These are phyloP conservation scores for Pichia norvegensis DNA, from an alignment of 1,139 yeast genomes.

Conservation along the genomic window DNA sequence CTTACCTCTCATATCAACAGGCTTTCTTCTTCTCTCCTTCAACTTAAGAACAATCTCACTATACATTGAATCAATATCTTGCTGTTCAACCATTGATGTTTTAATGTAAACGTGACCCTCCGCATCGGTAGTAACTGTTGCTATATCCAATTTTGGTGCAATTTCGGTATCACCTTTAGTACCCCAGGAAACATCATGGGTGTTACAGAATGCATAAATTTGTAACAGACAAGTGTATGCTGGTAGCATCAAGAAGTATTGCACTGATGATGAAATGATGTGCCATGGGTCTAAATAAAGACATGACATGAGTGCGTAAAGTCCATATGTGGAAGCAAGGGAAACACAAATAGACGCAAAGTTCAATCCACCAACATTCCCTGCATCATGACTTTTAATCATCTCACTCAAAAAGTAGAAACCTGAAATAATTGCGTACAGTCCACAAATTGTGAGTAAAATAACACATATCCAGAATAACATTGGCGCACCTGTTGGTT, in stretches of 20 bases:
- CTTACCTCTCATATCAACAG: constrained; percentile 44
- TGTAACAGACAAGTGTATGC: constrained; percentile 85
- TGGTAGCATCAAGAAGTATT: constrained; percentile 84
- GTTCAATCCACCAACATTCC: constrained; percentile 30
- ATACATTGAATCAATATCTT: constrained; percentile 83
- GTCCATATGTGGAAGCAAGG: constrained; percentile 83
- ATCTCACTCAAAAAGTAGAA: constrained; percentile 65
- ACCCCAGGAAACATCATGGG: constrained; percentile 97
- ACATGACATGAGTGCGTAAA: constrained; percentile 71
- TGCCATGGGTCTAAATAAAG: constrained; percentile 95
- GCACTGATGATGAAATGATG: constrained; percentile 71
- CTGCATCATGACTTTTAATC: constrained; percentile 33
- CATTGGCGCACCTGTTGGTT: constrained; percentile 86
- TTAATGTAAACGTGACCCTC: constrained; percentile 60
- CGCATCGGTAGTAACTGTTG: constrained; percentile 54
- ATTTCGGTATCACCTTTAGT: constrained; percentile 86
- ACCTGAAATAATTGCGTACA: constrained; percentile 77
- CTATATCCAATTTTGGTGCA: constrained; percentile 57
- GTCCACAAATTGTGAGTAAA: constrained; percentile 67
- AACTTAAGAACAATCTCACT: constrained; percentile 69
- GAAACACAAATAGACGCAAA: constrained; percentile 82
- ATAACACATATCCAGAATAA: constrained; percentile 67
- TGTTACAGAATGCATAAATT: constrained; percentile 89
- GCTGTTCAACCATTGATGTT: constrained; percentile 84
- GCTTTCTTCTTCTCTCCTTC: constrained; percentile 57